Percentiles rank a stretch among this genome's conserved stretches.
phyloP scores from a whole-genome alignment of 2,329 filamentous ascomycete genomes.

The Pleomassaria siparia region DNA sequence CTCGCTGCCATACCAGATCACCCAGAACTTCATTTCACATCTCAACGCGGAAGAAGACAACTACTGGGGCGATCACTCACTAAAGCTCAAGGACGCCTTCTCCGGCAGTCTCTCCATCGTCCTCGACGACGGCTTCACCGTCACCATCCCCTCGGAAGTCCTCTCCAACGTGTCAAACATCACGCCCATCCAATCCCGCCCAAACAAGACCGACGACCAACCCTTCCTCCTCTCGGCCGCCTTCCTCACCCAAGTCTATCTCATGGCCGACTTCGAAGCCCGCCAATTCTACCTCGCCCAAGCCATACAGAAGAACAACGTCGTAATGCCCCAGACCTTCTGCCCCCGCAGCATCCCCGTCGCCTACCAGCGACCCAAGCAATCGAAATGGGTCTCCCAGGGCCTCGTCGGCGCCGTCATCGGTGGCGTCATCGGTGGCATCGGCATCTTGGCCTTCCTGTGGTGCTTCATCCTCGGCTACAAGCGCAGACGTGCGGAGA shows the following conservation, averaged over 20 bases:
- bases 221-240: constrained; percentile 44
- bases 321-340: constrained; percentile 45
- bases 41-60: constrained; percentile 41
- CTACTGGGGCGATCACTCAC: constrained; percentile 40
- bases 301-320: constrained; percentile 42
- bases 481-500: constrained; percentile 29
- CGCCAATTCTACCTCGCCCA: constrained; percentile 45
- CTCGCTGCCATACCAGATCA: constrained; percentile 44
- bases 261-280: constrained; percentile 47
- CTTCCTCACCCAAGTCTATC: constrained; percentile 47
- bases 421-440: constrained; percentile 41
- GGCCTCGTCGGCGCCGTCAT: constrained; percentile 44
- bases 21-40: constrained; percentile 43
- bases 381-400: constrained; percentile 32
- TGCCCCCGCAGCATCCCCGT: constrained; percentile 42
- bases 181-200: constrained; percentile 37
- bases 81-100: constrained; percentile 41
- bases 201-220: constrained; percentile 25
- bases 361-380: constrained; percentile 32
- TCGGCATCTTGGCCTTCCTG: constrained; percentile 28
- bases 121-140: constrained; percentile 42
- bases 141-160: constrained; percentile 44
- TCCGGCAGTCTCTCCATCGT: constrained; percentile 45
- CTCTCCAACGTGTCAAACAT: constrained; percentile 43
- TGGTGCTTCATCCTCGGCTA: constrained; percentile 35